These are phyloP conservation scores for Alternaria dauci DNA, from an alignment of 2,329 filamentous ascomycete genomes.

Conservation along the genomic window DNA sequence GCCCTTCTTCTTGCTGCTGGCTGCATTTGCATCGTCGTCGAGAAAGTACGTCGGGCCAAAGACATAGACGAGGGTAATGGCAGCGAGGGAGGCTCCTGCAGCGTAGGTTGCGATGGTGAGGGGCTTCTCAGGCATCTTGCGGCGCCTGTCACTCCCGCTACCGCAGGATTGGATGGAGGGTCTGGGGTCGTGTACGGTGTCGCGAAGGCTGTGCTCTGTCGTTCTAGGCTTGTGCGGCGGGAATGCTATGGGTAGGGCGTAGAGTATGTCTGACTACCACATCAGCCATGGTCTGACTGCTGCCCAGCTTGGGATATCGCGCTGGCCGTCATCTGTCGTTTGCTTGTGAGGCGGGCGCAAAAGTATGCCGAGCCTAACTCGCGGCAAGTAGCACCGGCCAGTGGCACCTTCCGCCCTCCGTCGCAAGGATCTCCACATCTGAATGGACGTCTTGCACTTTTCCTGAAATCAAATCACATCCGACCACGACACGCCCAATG, in stretches of 20 bases:
- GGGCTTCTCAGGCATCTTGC: conserved; percentile 79
- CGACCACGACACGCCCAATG: conserved; percentile 40
- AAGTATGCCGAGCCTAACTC: conserved; percentile 27
- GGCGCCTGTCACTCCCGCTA: conserved; percentile 33
- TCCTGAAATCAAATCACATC: conserved; percentile 16
- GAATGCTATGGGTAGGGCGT: conserved; percentile 2
- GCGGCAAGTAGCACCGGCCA: conserved; percentile 30
- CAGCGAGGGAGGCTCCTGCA: conserved; percentile 92
- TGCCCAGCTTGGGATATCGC: conserved; percentile 26
- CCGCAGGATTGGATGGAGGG: conserved; percentile 32
- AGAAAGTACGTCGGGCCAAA: conserved; percentile 98
- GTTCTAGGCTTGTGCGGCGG: conserved; percentile 8
- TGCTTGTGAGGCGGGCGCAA: conserved; percentile 34
- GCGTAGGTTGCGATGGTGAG: conserved; percentile 90
- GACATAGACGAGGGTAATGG: conserved; percentile 94
- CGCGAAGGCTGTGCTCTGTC: conserved; percentile 23
- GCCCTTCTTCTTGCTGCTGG: conserved; percentile 72
- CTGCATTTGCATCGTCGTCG: conserved; percentile 80
- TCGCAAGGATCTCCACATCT: conserved; percentile 41
- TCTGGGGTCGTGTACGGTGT: conserved; percentile 27
- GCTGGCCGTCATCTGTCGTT: conserved; percentile 40
- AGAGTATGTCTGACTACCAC: conserved; percentile 9
- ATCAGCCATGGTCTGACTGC: conserved; percentile 42
- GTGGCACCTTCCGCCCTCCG: conserved; percentile 25
- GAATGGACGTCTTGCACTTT: conserved; percentile 25